Percentiles rank a stretch among this genome's conserved stretches.
Evolutionary conservation across 2,329 filamentous ascomycete species (phyloP).

Genomic region (Trichophyton schoenleinii): DNA sequence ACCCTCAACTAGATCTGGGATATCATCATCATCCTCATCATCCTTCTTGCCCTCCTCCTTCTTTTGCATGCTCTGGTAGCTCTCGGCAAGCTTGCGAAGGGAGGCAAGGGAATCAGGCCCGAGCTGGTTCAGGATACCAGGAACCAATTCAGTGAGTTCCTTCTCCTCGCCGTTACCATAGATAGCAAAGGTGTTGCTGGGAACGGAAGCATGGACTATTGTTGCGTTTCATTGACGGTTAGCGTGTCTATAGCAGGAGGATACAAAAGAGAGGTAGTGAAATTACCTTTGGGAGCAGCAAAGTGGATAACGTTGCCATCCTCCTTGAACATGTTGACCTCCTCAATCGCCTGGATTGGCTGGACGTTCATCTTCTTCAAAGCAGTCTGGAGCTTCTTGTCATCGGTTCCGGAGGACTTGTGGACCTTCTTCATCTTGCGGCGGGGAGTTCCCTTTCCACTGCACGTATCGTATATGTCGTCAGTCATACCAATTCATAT

Average conservation of each 20-base stretch:
- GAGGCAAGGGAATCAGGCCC: constrained; percentile 95
- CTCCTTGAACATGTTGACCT: constrained; percentile 99
- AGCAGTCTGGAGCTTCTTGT: constrained; percentile 97
- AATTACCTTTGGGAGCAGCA: constrained; percentile 80
- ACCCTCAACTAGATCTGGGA: constrained; percentile 90
- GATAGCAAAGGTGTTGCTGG: constrained; percentile 98
- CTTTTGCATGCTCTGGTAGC: constrained; percentile 99
- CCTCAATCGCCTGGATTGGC: constrained; percentile 98
- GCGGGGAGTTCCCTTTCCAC: constrained; percentile 96
- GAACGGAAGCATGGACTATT: constrained; percentile 88
- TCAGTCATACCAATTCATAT: background rate
- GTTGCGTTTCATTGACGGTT: constrained; percentile 6
- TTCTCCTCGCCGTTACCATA: constrained; percentile 99
- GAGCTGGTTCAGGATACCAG: constrained; percentile 98
- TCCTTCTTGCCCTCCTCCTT: constrained; percentile 66
- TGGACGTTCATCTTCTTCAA: constrained; percentile 99
- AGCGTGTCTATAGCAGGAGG: background rate
- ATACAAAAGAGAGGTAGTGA: background rate
- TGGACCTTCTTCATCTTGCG: constrained; percentile 98
- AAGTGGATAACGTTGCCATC: constrained; percentile 99
- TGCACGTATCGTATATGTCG: constrained; percentile 21
- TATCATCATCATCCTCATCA: constrained; percentile 63
- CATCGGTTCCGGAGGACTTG: constrained; percentile 82
- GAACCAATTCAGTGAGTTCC: constrained; percentile 98
- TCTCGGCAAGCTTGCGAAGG: constrained; percentile 95